Base-by-base conservation (phyloP, 1,284 basidiomycete genomes). In the Ganoderma meredithae region DNA sequence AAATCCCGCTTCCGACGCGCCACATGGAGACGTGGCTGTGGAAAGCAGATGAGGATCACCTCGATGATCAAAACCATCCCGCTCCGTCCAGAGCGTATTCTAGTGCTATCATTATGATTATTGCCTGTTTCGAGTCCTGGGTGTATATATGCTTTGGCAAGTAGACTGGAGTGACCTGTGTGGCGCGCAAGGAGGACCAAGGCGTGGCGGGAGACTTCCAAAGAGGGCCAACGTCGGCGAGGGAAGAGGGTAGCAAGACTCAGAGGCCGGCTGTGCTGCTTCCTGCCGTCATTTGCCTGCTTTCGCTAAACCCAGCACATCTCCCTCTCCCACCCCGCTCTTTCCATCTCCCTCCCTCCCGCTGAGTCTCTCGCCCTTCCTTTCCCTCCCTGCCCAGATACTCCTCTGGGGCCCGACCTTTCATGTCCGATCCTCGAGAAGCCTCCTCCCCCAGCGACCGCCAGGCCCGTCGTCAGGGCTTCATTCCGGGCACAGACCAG, bases 381-480 rank as follows among this genome's bases (percentile, higher is more conserved):
- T 58, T 31, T 44, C 41, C 10, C 49, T 53, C n/a, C n/a, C 56
- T 15, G 25, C 47, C 25, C 17, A 36, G 31, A n/a, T 56, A 4
- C 17, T 36, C 1, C 36, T 49, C 36, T 33, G n/a, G 31, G n/a
- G 15, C 44, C 22, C 44, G 27, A 40, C 41, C 53, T 33, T n/a
- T 59, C 64, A 75, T 75, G 74, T 68, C 73, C 33, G 71, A 71
- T 44, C 59, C 69, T 17, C 69, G 68, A 63, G 73, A 62, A 40
- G 53, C 70, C 36, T 62, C 64, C 36, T 68, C 71, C 36, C 69
- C 67, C 47, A 64, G 55, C 60, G 71, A 73, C 55, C 60, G 65
- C 49, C 68, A 72, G 13, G 67, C 71, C 25, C 73, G 69, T 68
- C 73, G 71, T 69, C 74, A 71, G 59, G 72, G 67, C 33, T 55